Percentiles rank a stretch among this genome's conserved stretches.
phyloP scores from a whole-genome alignment of 441 rosid species.

The Raphanus hybrid region DNA sequence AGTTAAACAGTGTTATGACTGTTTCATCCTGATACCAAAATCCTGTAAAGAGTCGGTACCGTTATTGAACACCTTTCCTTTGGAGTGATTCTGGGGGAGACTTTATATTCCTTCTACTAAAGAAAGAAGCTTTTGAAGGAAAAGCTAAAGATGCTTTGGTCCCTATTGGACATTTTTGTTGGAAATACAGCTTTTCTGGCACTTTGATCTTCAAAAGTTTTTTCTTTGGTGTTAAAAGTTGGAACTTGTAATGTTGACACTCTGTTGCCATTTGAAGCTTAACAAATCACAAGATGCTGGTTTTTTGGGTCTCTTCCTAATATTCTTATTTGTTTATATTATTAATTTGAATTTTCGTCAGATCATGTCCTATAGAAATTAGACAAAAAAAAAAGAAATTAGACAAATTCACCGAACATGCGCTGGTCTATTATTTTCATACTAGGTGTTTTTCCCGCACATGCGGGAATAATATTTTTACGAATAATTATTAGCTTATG shows the following conservation, averaged over 20 bases:
- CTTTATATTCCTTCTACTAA: conserved; percentile 30
- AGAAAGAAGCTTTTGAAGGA: conserved; percentile 37
- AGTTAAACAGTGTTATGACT: not conserved
- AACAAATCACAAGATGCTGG: conserved; percentile 35
- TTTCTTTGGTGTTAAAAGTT: conserved; percentile 6
- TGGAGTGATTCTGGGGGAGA: conserved; percentile 29
- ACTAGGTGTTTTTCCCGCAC: too few relatives aligned
- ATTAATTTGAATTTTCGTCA: not conserved
- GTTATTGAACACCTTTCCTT: conserved; percentile 22
- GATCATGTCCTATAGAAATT: conserved; percentile 10
- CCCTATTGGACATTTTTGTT: conserved; percentile 33
- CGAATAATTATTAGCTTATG: too few relatives aligned
- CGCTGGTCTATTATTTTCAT: conserved; percentile 15
- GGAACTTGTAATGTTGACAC: conserved; percentile 29
- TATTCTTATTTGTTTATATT: conserved; percentile 21
- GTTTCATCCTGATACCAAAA: conserved; percentile 8
- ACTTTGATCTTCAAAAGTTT: conserved; percentile 34
- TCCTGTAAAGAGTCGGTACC: conserved; percentile 12
- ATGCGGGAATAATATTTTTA: too few relatives aligned
- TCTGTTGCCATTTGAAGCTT: conserved; percentile 29
- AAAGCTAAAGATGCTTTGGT: conserved; percentile 44
- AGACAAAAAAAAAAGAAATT: conserved; percentile 30
- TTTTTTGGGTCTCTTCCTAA: conserved; percentile 33
- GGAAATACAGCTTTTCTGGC: conserved; percentile 37
- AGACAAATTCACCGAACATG: conserved; percentile 27